These are phyloP conservation scores for Saccharomycopsis sp. DNA, from an alignment of 805 yeast species.

Conservation along the genomic window DNA sequence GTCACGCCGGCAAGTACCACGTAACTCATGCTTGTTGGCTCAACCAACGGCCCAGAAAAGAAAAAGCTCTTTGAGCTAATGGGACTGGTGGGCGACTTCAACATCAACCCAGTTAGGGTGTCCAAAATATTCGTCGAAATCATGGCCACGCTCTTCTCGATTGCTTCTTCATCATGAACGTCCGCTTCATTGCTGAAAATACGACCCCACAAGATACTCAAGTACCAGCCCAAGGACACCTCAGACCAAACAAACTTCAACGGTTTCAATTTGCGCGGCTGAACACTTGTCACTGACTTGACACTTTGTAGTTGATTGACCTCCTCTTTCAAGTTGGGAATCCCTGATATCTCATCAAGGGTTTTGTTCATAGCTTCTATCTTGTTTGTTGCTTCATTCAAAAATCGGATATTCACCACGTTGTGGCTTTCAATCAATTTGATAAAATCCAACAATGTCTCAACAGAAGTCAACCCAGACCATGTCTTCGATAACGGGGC, in stretches of 20 bases:
- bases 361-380: too few species aligned
- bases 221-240: constrained; percentile 68
- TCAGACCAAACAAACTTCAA: constrained; percentile 55
- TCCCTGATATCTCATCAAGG: too few species aligned
- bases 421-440: constrained; percentile 21
- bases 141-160: constrained; percentile 28
- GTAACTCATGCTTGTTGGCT: constrained; percentile 17
- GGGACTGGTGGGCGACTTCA: background rate
- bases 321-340: too few species aligned
- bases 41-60: constrained; percentile 1
- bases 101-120: background rate
- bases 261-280: constrained; percentile 2
- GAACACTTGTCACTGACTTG: too few species aligned
- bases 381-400: too few species aligned
- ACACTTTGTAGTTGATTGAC: too few species aligned
- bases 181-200: constrained; percentile 29
- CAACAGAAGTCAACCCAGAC: constrained; percentile 42
- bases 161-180: too few species aligned
- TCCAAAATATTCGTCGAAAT: constrained; percentile 23
- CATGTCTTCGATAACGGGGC: constrained; percentile 43
- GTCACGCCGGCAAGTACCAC: background rate
- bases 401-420: background rate
- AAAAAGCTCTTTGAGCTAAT: background rate
- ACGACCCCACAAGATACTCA: constrained; percentile 52
- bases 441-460: constrained; percentile 32